These are phyloP conservation scores for Closterium sp. DNA, from an alignment of 139 green algal genomes.

Conservation along the genomic window DNA sequence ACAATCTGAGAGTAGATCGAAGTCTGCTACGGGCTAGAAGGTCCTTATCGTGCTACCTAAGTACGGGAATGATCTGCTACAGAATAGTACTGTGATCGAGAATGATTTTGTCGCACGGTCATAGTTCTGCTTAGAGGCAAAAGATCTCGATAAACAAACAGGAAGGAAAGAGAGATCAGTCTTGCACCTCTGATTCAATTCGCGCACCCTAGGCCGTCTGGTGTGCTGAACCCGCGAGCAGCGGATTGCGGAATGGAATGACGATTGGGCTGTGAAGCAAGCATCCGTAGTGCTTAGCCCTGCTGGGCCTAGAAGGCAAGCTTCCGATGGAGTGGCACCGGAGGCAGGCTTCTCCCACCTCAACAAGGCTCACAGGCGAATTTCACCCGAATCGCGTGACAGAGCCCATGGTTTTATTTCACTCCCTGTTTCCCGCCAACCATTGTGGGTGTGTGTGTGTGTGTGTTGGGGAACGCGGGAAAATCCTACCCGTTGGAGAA, in stretches of 20 bases:
- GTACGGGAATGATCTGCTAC: background rate
- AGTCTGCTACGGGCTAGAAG: background rate
- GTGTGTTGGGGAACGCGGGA: background rate
- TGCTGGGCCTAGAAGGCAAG: too few species aligned
- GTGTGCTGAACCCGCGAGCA: background rate
- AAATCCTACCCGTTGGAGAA: background rate
- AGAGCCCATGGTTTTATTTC: too few species aligned
- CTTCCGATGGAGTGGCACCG: too few species aligned
- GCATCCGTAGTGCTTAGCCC: background rate
- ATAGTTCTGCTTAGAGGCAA: background rate
- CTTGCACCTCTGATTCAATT: background rate
- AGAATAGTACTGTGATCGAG: background rate
- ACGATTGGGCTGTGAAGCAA: background rate
- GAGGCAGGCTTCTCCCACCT: too few species aligned
- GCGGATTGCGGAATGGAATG: background rate
- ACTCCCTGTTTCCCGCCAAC: background rate
- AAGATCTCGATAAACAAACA: background rate
- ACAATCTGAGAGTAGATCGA: background rate
- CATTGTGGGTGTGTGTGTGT: background rate
- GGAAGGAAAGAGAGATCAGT: background rate
- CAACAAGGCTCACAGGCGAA: background rate
- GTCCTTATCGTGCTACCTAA: background rate
- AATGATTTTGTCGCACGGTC: background rate
- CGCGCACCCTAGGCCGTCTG: background rate
- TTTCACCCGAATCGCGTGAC: background rate